phyloP scores from a whole-genome alignment of 768 basidiomycete species.

The Cystobasidium tubakii region DNA sequence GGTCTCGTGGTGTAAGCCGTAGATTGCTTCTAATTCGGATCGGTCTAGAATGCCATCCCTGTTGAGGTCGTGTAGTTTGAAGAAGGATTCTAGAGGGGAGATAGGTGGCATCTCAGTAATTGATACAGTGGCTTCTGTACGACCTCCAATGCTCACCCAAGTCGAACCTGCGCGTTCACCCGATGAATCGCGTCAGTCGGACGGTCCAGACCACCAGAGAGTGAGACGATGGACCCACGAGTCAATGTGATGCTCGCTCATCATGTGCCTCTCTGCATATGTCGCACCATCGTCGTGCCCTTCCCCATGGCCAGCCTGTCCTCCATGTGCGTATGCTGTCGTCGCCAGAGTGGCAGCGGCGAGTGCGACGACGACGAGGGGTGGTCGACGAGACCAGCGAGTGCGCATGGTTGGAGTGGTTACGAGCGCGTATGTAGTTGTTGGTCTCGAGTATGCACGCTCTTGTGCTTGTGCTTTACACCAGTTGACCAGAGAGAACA shows the following conservation, averaged over 20 bases:
- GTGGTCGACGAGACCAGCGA: neutral
- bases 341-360: neutral
- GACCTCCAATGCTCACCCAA: conserved; percentile 17
- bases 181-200: neutral
- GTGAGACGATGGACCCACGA: neutral
- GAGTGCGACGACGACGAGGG: conserved; percentile 1
- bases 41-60: conserved; percentile 73
- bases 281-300: neutral
- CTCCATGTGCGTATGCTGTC: neutral
- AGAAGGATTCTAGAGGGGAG: conserved; percentile 76
- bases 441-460: neutral
- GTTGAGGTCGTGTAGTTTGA: conserved; percentile 89
- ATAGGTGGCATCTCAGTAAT: conserved; percentile 47
- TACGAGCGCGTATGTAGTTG: neutral
- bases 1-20: conserved; percentile 88
- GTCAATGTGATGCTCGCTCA: conserved; percentile 22
- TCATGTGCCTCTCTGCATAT: conserved; percentile 25
- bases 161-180: neutral
- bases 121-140: too few species aligned
- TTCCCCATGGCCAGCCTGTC: neutral
- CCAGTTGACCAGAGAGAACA: neutral
- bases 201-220: neutral
- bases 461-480: too few species aligned
- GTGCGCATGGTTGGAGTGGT: conserved; percentile 3
- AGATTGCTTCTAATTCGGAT: conserved; percentile 88